Conservation (phyloP, 352 stramenopile genomes). For the Phytopythium kandeliae region DNA sequence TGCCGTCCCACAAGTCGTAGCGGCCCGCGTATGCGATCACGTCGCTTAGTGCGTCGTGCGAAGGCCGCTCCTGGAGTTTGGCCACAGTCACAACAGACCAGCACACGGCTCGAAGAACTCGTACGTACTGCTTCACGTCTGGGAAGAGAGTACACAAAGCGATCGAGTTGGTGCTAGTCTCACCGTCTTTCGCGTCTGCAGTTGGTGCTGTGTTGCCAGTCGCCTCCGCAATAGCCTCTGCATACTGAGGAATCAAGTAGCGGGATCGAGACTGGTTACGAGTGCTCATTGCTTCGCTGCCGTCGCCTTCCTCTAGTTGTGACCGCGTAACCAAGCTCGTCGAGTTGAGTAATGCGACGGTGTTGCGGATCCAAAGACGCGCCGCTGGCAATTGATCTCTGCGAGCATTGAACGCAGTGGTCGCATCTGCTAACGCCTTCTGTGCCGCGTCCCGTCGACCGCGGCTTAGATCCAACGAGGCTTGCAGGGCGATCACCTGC, state of each 20-base stretch:
- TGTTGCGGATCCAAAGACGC: conserved; percentile 46
- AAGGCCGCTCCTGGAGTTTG: conserved; percentile 72
- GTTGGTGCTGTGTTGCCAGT: neutral
- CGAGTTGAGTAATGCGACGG: conserved; percentile 48
- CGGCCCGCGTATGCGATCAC: conserved; percentile 58
- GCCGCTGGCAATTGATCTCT: conserved; percentile 53
- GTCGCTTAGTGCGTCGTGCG: conserved; percentile 45
- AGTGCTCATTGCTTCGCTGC: conserved; percentile 6
- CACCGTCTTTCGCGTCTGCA: neutral
- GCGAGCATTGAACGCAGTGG: conserved; percentile 55
- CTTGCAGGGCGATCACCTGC: conserved; percentile 60
- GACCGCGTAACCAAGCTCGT: conserved; percentile 27
- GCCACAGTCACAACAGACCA: conserved; percentile 75
- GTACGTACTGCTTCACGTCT: conserved; percentile 55
- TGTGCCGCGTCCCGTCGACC: conserved; percentile 55
- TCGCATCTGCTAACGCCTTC: conserved; percentile 48
- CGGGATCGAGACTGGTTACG: conserved; percentile 7
- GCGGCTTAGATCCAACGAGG: conserved; percentile 54
- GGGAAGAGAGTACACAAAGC: conserved; percentile 67
- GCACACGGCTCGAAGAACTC: conserved; percentile 55
- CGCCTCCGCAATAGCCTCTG: conserved; percentile 29
- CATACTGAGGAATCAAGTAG: conserved; percentile 49
- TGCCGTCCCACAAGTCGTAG: conserved; percentile 65
- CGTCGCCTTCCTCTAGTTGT: conserved; percentile 12
- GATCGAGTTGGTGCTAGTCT: neutral